Percentiles rank a stretch among this genome's conserved stretches.
phyloP scores from a whole-genome alignment of 2,329 filamentous ascomycete species.

The Lasiodiplodia hormozganensis region DNA sequence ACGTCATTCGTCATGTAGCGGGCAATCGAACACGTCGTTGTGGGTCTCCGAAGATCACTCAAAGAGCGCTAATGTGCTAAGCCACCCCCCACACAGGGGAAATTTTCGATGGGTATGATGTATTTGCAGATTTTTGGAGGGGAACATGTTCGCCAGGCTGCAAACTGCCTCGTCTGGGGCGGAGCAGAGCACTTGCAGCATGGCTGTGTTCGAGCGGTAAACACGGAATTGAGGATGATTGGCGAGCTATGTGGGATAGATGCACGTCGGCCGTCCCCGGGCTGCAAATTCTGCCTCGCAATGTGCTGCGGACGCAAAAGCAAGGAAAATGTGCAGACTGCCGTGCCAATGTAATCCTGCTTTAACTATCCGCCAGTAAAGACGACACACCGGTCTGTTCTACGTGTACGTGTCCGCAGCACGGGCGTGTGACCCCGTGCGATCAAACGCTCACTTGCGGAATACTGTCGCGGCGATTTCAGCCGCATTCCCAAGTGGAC shows the following conservation, averaged over 20 bases:
- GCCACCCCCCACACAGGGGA: too few species aligned
- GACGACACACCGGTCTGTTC: not conserved
- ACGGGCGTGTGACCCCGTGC: not conserved
- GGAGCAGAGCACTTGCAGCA: not conserved
- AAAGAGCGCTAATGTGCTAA: not conserved
- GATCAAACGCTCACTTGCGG: not conserved
- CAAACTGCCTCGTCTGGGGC: not conserved
- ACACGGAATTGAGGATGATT: not conserved
- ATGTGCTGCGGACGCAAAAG: not conserved
- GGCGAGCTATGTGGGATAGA: not conserved
- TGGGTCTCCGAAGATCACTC: not conserved
- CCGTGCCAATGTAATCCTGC: not conserved
- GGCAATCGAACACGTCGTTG: not conserved
- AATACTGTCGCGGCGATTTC: not conserved
- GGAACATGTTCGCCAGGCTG: not conserved
- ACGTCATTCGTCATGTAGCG: not conserved
- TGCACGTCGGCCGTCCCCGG: not conserved
- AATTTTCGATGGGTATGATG: not conserved
- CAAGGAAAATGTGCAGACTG: not conserved
- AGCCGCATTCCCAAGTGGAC: not conserved
- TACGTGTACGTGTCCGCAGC: not conserved
- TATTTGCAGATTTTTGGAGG: not conserved
- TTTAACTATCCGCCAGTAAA: not conserved
- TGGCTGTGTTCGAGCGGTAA: not conserved
- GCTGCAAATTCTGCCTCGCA: not conserved